Evolutionary conservation across 2,329 filamentous ascomycete genomes (phyloP), one percentile per base, ranked within the genome.

Genomic region (Fusarium mexicanum): DNA sequence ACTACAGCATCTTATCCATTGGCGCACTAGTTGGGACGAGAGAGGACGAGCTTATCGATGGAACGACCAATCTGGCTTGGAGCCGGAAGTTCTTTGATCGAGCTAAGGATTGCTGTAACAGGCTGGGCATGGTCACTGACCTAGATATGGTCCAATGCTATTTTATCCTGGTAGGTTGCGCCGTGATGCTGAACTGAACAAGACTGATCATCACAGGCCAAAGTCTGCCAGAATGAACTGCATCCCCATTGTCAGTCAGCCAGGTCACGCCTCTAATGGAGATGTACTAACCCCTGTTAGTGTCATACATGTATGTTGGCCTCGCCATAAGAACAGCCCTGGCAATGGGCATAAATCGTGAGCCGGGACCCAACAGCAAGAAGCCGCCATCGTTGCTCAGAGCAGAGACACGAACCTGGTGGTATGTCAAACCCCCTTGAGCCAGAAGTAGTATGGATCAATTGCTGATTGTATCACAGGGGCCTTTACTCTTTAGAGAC

Each of bases 401-500:
- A 43, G 53, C 37, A n/a, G 53, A 57, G 17, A 43, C 53, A 24
- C 17, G 53, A n/a, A 57, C 53, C 1, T 57, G 53, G 53, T 57
- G 53, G 53, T 51, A 33, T 50, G 47, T 26, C 17, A 26, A 26
- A 6, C 16, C 6, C 9, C 22, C 0, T 9, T 20, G 24, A 46
- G 11, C 26, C 12, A 0, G 1, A 26, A 4, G 3, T 9, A 6
- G 1, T 6, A 20, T 4, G 12, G 5, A 26, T 26, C 24, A 10
- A 13, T 46, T 46, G 18, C 44, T 41, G 0, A 41, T 0, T 5
- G 13, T n/a, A 22, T 41, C 13, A 10, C 8, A 41, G 51, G 53
- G 53, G 53, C 5, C 53, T 55, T 11, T 55, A 55, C 8, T 55
- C 53, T 3, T 13, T 55, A 8, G 53, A 55, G 2, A 55, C 53